Conservation (phyloP, 1,284 basidiomycete genomes). For the Bondarzewia mesenterica region DNA sequence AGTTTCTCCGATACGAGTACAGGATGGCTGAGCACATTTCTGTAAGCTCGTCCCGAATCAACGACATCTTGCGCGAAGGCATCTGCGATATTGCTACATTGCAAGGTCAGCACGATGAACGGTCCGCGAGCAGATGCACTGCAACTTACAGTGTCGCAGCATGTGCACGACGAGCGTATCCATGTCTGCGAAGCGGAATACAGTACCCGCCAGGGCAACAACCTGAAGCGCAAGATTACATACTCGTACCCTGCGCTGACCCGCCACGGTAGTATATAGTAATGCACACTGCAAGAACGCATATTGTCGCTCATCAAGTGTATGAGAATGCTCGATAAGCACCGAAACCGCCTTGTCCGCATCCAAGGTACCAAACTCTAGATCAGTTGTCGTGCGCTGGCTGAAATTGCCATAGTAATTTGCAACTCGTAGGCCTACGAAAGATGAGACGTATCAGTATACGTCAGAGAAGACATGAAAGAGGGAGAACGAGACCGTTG, state of each 20-base stretch:
- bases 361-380: constrained; percentile 78
- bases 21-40: constrained; percentile 82
- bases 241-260: constrained; percentile 80
- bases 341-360: constrained; percentile 77
- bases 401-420: constrained; percentile 81
- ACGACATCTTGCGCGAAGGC: constrained; percentile 53
- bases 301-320: constrained; percentile 70
- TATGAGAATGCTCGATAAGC: constrained; percentile 53
- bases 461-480: constrained; percentile 6
- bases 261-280: constrained; percentile 58
- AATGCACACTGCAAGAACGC: constrained; percentile 89
- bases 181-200: constrained; percentile 91
- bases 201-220: constrained; percentile 79
- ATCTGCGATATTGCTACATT: constrained; percentile 64
- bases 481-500: constrained; percentile 45
- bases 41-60: constrained; percentile 80
- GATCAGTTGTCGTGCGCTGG: constrained; percentile 66
- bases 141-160: constrained; percentile 66
- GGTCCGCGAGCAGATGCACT: too few species aligned
- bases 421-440: constrained; percentile 61
- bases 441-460: constrained; percentile 4
- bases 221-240: constrained; percentile 83
- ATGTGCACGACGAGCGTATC: constrained; percentile 76
- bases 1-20: constrained; percentile 85
- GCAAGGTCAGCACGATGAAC: too few species aligned